These are phyloP conservation scores for Rutidosis leptorrhynchoides DNA, from an alignment of 129 eudicot genomes.

Conservation along the genomic window DNA sequence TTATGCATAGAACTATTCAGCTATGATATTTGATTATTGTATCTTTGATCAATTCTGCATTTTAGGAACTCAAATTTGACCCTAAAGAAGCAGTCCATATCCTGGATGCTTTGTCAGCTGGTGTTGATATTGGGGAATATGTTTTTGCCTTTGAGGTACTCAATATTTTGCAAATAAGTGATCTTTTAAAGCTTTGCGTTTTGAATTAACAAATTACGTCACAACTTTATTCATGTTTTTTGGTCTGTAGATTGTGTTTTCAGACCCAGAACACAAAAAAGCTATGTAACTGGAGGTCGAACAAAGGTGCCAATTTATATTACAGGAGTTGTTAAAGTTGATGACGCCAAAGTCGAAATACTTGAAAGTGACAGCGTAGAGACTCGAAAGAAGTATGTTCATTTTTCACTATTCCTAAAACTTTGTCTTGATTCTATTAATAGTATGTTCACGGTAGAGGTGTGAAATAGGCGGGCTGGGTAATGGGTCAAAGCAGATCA, in stretches of 20 bases:
- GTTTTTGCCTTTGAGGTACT: too few relatives aligned
- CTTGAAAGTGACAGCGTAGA: slow-evolving; percentile 77
- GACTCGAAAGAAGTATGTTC: slow-evolving; percentile 62
- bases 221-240: too few relatives aligned
- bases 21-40: too few relatives aligned
- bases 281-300: slow-evolving; percentile 70
- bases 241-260: slow-evolving; percentile 51
- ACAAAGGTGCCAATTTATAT: slow-evolving; percentile 55
- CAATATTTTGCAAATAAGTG: background rate
- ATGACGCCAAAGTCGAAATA: slow-evolving; percentile 54
- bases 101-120: slow-evolving; percentile 67
- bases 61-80: slow-evolving; percentile 70
- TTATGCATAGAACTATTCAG: too few relatives aligned
- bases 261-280: slow-evolving; percentile 57
- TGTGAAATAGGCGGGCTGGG: too few relatives aligned
- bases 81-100: slow-evolving; percentile 50
- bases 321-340: slow-evolving; percentile 61
- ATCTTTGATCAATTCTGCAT: too few relatives aligned
- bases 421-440: background rate
- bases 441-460: too few relatives aligned
- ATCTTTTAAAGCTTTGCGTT: too few relatives aligned
- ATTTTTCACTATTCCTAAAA: too few relatives aligned
- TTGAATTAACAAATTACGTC: too few relatives aligned
- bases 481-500: too few relatives aligned
- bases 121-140: slow-evolving; percentile 71